Evolutionary conservation across 176 grass and related monocot species (phyloP).

Genomic region (Zoysia japonica): DNA sequence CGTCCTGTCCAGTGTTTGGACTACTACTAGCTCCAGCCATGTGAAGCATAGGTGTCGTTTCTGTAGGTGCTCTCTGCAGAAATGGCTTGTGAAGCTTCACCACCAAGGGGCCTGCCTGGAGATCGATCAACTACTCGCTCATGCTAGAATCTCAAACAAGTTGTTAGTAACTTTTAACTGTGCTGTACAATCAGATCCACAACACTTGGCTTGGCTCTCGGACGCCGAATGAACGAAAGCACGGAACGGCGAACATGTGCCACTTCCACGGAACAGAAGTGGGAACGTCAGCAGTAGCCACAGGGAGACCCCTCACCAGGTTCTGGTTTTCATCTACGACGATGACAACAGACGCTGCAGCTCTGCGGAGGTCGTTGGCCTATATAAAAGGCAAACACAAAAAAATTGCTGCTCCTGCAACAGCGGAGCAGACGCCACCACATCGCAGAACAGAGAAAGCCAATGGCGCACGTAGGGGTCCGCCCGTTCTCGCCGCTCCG

Average conservation of each 20-base stretch:
- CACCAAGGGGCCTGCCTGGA: not conserved
- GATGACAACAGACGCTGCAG: not conserved
- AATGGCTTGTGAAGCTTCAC: not conserved
- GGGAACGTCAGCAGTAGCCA: not conserved
- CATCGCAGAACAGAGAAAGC: not conserved
- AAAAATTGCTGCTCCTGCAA: not conserved
- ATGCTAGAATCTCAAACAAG: not conserved
- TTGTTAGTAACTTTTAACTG: no score
- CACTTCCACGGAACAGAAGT: not conserved
- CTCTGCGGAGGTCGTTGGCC: not conserved
- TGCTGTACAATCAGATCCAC: not conserved
- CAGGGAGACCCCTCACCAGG: not conserved
- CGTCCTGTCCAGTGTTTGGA: not conserved
- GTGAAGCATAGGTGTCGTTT: constrained; percentile 25
- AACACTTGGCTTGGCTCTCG: no score
- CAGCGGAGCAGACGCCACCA: not conserved
- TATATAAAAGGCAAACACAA: constrained; percentile 16
- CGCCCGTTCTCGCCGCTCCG: no score
- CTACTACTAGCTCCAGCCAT: not conserved
- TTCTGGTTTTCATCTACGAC: not conserved
- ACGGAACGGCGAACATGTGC: not conserved
- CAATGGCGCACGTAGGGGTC: not conserved
- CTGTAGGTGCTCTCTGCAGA: not conserved
- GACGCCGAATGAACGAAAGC: not conserved
- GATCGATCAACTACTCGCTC: not conserved